Conservation (phyloP, 208 protist genomes). For the Trichomonas tenax region DNA sequence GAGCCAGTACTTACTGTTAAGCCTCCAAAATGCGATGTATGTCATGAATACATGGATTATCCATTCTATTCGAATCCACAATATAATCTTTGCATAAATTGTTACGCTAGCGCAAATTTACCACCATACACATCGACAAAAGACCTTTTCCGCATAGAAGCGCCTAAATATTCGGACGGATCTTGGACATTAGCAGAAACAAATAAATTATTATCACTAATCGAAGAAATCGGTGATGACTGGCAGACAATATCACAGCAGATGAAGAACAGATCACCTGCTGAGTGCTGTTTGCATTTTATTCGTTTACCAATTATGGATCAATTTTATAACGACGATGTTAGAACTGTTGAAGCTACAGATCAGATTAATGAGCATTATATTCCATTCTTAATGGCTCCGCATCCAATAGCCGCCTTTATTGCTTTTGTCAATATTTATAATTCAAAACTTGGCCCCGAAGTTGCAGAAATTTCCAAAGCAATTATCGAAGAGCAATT, state of each 20-base stretch:
- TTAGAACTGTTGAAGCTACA: background rate
- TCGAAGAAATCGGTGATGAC: conserved; percentile 6
- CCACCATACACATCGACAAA: background rate
- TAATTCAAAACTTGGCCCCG: background rate
- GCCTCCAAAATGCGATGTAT: background rate
- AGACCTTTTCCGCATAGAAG: background rate
- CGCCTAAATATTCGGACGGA: background rate
- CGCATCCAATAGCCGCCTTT: background rate
- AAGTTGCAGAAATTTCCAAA: background rate
- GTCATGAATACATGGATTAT: background rate
- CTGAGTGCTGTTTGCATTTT: background rate
- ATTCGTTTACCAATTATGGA: background rate
- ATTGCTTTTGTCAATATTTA: background rate
- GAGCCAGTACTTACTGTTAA: background rate
- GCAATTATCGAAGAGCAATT: background rate
- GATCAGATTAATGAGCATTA: background rate
- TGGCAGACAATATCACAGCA: background rate
- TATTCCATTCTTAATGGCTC: background rate
- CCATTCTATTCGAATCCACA: background rate
- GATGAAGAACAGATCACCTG: background rate
- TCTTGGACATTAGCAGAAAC: background rate
- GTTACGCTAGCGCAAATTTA: background rate
- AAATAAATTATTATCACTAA: background rate
- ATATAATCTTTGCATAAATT: background rate
- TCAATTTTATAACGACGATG: background rate